A percentile compares a stretch with the other conserved stretches of the same genome.
phyloP scores from a whole-genome alignment of 345 rosid species.

The Alliaria petiolata region DNA sequence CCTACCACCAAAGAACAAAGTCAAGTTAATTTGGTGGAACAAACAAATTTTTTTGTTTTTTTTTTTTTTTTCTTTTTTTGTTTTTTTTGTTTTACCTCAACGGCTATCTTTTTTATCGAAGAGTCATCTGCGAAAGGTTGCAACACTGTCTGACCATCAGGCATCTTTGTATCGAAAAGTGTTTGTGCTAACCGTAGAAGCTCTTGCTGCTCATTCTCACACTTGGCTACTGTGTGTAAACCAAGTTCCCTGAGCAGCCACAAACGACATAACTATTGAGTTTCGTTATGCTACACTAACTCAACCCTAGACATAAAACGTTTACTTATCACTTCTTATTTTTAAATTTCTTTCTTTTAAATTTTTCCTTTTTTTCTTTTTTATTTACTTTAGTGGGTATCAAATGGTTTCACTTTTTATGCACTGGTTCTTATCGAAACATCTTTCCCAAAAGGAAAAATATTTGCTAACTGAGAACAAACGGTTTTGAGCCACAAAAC shows the following conservation, averaged over 20 bases:
- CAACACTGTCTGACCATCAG: constrained; percentile 71
- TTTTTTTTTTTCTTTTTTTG: neutral
- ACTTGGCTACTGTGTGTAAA: constrained; percentile 53
- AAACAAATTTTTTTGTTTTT: neutral
- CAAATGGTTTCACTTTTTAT: constrained; percentile 4
- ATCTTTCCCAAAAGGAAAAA: neutral
- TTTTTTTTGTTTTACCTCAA: constrained; percentile 41
- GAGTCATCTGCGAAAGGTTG: constrained; percentile 90
- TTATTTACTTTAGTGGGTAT: neutral
- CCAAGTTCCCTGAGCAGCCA: constrained; percentile 70
- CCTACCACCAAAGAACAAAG: constrained; percentile 33
- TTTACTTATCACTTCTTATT: neutral
- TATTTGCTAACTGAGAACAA: neutral
- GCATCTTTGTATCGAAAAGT: constrained; percentile 86
- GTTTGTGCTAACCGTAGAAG: constrained; percentile 68
- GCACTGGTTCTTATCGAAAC: neutral
- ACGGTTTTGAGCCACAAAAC: neutral
- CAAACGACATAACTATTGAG: neutral
- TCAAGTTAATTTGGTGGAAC: constrained; percentile 7
- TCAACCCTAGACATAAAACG: neutral
- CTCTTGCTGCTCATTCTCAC: constrained; percentile 68
- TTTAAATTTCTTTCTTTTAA: too few species aligned
- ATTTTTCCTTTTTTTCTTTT: too few species aligned
- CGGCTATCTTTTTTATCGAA: constrained; percentile 68
- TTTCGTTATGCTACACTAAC: neutral